phyloP scores from a whole-genome alignment of 176 grass and related monocot genomes.

The Carex pumila region DNA sequence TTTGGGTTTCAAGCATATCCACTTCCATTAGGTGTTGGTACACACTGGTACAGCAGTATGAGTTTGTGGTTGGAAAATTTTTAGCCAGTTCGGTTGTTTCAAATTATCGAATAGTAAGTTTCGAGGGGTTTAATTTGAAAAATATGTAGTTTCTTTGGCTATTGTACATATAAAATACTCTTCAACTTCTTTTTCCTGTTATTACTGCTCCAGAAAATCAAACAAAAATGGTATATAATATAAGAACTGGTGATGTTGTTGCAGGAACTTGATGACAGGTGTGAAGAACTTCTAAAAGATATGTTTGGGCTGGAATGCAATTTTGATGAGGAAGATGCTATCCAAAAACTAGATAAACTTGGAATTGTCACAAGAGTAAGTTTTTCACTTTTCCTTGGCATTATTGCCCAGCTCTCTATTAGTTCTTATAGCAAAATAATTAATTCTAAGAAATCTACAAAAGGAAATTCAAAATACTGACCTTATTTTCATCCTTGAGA shows the following conservation, averaged over 20 bases:
- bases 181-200: background rate
- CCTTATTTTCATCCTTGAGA: background rate
- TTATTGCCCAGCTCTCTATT: background rate
- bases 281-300: conserved; percentile 79
- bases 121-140: background rate
- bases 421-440: too few relatives aligned
- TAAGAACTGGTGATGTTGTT: conserved; percentile 7
- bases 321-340: conserved; percentile 78
- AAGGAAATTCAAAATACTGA: background rate
- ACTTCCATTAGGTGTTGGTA: background rate
- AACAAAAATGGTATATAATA: background rate
- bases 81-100: background rate
- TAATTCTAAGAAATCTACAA: background rate
- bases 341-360: conserved; percentile 84
- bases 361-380: conserved; percentile 71
- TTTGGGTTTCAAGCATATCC: background rate
- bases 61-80: background rate
- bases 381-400: background rate
- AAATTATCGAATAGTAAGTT: background rate
- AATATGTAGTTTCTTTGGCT: background rate
- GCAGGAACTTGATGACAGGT: conserved; percentile 67
- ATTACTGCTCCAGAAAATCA: background rate
- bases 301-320: conserved; percentile 62
- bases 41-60: background rate
- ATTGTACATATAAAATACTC: background rate